Conservation (phyloP, 768 basidiomycete genomes). For the Leccinum ochraceum region DNA sequence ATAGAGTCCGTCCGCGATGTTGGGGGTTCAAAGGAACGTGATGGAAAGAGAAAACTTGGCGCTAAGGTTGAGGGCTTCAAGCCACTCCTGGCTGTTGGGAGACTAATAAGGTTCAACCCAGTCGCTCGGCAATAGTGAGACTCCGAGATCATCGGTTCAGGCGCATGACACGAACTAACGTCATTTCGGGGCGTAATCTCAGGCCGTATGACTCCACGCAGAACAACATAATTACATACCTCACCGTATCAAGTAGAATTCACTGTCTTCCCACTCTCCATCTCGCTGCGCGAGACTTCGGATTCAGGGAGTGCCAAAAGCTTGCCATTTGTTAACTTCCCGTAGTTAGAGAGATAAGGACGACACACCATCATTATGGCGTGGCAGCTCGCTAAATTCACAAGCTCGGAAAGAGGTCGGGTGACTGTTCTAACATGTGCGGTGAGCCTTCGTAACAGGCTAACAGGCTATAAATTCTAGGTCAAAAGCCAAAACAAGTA, state of each 20-base stretch:
- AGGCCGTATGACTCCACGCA: background rate
- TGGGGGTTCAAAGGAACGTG: constrained; percentile 1
- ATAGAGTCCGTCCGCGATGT: constrained; percentile 10
- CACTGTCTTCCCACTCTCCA: background rate
- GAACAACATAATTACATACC: background rate
- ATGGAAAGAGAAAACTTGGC: background rate
- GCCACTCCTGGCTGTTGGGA: background rate
- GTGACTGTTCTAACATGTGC: too few relatives aligned
- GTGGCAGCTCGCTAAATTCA: too few relatives aligned
- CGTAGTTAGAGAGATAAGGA: too few relatives aligned
- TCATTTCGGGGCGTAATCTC: background rate
- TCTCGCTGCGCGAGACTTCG: background rate
- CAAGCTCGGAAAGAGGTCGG: too few relatives aligned
- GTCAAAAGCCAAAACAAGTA: too few relatives aligned
- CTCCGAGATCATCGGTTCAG: background rate
- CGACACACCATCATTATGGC: too few relatives aligned
- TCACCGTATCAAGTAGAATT: background rate
- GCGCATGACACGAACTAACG: background rate
- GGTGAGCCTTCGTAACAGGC: too few relatives aligned
- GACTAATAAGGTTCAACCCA: background rate
- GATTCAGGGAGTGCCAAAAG: background rate
- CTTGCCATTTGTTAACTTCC: background rate
- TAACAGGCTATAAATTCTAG: too few relatives aligned
- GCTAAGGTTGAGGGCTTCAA: background rate
- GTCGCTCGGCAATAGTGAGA: background rate